phyloP scores from a whole-genome alignment of 345 rosid species.

The Bruguiera gymnorhiza region DNA sequence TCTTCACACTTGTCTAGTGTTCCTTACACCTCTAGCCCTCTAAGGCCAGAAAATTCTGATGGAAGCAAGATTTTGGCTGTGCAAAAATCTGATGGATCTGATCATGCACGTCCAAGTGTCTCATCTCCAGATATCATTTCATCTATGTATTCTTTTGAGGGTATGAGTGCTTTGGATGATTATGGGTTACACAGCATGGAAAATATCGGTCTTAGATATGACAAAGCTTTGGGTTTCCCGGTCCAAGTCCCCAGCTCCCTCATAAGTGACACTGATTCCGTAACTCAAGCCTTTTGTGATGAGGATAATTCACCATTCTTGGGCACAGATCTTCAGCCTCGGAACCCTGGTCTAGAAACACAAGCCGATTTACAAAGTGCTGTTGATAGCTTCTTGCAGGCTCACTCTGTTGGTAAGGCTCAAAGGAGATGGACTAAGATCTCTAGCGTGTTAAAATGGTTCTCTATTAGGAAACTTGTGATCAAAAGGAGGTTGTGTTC shows the following conservation, averaged over 20 bases:
- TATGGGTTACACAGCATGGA: constrained; percentile 51
- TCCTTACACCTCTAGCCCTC: constrained; percentile 36
- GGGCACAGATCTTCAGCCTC: constrained; percentile 40
- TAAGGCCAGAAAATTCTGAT: constrained; percentile 38
- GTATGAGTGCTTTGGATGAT: constrained; percentile 55
- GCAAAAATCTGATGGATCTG: constrained; percentile 50
- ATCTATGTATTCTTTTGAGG: constrained; percentile 55
- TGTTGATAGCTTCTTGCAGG: constrained; percentile 50
- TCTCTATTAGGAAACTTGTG: constrained; percentile 54
- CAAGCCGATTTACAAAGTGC: constrained; percentile 62
- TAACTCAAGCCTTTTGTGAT: constrained; percentile 58
- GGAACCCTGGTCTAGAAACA: constrained; percentile 43
- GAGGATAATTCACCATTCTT: constrained; percentile 65
- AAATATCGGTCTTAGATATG: constrained; percentile 52
- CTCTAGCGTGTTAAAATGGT: constrained; percentile 76
- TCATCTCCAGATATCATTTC: constrained; percentile 65
- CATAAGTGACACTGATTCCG: constrained; percentile 50
- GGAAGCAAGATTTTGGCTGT: constrained; percentile 39
- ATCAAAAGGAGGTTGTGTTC: constrained; percentile 32
- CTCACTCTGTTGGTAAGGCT: constrained; percentile 50
- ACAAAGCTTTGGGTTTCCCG: constrained; percentile 45
- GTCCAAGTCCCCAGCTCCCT: constrained; percentile 41
- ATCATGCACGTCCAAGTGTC: constrained; percentile 48
- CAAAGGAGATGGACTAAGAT: constrained; percentile 87
- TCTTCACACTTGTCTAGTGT: constrained; percentile 36